Evolutionary conservation across 306 rosid genomes (phyloP).

Genomic region (Bauhinia variegata): DNA sequence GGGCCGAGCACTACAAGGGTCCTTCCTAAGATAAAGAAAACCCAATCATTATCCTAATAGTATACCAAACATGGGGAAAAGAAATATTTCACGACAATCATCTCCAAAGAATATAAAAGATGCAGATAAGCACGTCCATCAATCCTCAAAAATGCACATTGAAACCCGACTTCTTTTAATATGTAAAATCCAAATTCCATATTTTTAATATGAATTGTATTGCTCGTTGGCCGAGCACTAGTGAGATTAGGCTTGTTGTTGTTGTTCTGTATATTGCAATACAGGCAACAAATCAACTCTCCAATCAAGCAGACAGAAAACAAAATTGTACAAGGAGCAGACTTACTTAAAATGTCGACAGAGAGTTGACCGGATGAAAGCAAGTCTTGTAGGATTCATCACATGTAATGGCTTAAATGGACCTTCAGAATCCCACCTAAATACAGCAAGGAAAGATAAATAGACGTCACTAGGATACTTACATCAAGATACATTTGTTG

Average conservation of each 20-base stretch:
- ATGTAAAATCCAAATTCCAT: no score
- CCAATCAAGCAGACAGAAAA: neutral
- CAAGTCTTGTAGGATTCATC: constrained; percentile 88
- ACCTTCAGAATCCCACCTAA: constrained; percentile 97
- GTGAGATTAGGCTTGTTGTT: no score
- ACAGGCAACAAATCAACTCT: no score
- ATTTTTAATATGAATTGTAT: no score
- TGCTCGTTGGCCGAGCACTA: no score
- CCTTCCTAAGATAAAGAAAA: constrained; percentile 67
- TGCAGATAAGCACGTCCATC: no score
- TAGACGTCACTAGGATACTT: neutral
- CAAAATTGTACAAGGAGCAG: neutral
- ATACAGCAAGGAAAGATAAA: constrained; percentile 6
- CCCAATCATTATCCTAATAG: constrained; percentile 21
- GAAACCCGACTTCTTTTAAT: no score
- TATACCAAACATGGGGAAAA: constrained; percentile 6
- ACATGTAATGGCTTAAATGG: constrained; percentile 90
- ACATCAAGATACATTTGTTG: neutral
- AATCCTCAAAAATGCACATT: no score
- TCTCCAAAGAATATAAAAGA: no score
- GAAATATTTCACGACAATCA: constrained; percentile 19
- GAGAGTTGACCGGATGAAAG: constrained; percentile 79
- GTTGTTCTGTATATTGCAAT: no score
- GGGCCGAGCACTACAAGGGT: constrained; percentile 67
- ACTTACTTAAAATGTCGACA: constrained; percentile 79